Base-by-base conservation (phyloP, 2,329 filamentous ascomycete species). In the Byssochlamys sp. region DNA sequence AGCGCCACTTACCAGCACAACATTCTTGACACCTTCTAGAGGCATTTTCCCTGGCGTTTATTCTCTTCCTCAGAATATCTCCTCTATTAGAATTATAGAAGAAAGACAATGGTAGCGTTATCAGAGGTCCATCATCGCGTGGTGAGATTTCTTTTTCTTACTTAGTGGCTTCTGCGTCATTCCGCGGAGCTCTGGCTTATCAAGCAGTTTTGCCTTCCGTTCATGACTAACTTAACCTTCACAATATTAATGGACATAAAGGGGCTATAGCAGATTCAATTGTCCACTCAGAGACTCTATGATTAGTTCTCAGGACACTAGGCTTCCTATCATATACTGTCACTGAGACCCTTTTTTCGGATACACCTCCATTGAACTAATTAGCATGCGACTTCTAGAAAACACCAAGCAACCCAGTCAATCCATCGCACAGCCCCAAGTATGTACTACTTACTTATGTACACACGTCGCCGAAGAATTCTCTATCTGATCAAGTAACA, bases 21-120 rank as follows among this genome's bases (percentile, higher is more conserved):
- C 71, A 58, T 76, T 74, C 60, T 75, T 75, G 52, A 76, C 72
- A 2, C 73, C 73, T 58, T 72, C 69, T 51, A 76, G 63, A 68
- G 73, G 71, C 74, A 76, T 76, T 26, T 58, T 63, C 1, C 27
- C 24, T 49, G 3, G n/a, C n/a, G n/a, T 19, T 45, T 7, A 45
- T 45, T 3, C 19, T 3, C 39, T 19, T 45, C 39, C n/a, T 45
- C 19, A 7, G 39, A 24, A 45, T 45, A 45, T 45, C 7, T 19
- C 39, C 39, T 45, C 39, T 45, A 14, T 9, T 7, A 5, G 39
- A 24, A 9, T 45, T 9, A 2, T 45, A 24, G n/a, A 45, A n/a
- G 39, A 19, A 14, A n/a, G 4, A n/a, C 4, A 45, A 19, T 19
- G n/a, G n/a, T 7, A 45, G n/a, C 39, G 39, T n/a, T 19, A 45